These are phyloP conservation scores for Fusarium succisae DNA, from an alignment of 2,329 filamentous ascomycete species.

Conservation along the genomic window DNA sequence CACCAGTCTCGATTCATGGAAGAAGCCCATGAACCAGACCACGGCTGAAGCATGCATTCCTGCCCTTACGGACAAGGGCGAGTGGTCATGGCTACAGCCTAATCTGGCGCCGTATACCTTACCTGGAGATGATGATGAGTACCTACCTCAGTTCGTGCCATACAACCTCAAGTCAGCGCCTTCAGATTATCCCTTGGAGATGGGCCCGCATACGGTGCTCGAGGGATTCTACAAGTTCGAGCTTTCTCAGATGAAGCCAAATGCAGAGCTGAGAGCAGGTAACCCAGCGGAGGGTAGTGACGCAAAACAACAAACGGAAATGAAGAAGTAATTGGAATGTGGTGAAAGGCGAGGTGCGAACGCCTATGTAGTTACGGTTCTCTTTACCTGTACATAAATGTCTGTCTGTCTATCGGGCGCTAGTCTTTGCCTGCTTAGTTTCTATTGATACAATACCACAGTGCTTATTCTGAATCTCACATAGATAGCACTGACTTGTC, in stretches of 20 bases:
- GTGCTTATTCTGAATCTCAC: background rate
- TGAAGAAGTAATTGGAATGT: background rate
- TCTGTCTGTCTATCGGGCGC: background rate
- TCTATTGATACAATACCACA: background rate
- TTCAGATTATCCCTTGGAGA: background rate
- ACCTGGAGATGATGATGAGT: background rate
- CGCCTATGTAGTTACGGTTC: background rate
- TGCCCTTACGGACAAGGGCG: background rate
- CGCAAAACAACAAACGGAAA: background rate
- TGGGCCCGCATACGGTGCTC: background rate
- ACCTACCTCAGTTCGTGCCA: background rate
- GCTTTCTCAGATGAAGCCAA: background rate
- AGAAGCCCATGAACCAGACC: background rate
- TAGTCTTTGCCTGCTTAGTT: background rate
- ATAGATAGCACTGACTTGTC: background rate
- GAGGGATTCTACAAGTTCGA: background rate
- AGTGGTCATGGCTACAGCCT: background rate
- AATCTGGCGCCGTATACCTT: background rate
- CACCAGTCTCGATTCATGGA: background rate
- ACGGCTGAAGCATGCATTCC: background rate
- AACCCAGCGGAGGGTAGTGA: background rate
- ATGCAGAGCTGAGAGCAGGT: background rate
- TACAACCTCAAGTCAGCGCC: background rate
- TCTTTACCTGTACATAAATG: background rate
- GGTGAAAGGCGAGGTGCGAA: fast-evolving